These are phyloP conservation scores for Annulohypoxylon bovei DNA, from an alignment of 495 filamentous ascomycete species.

Conservation along the genomic window DNA sequence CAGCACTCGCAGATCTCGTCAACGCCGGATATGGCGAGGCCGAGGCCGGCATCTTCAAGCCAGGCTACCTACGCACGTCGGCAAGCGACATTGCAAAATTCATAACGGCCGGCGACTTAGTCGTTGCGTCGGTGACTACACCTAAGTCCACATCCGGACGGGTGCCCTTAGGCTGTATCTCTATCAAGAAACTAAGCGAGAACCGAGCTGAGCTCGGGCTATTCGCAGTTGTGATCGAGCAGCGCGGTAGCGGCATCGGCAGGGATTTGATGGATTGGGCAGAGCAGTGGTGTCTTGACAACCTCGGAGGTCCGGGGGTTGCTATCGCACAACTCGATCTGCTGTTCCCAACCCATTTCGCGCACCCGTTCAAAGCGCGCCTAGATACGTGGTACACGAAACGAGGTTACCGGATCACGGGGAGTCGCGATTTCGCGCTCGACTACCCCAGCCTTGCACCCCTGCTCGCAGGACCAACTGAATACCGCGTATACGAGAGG, in stretches of 20 bases:
- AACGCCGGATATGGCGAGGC: conserved; percentile 33
- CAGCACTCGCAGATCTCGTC: conserved; percentile 17
- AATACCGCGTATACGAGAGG: conserved; percentile 41
- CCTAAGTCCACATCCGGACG: not conserved
- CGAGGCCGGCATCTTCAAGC: conserved; percentile 40
- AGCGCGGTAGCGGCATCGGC: conserved; percentile 34
- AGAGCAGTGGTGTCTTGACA: conserved; percentile 28
- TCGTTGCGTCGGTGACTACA: conserved; percentile 16
- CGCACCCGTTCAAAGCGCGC: conserved; percentile 34
- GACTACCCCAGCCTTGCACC: conserved; percentile 28
- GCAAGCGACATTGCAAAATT: conserved; percentile 20
- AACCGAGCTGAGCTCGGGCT: conserved; percentile 32
- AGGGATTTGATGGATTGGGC: conserved; percentile 34
- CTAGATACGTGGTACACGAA: conserved; percentile 35
- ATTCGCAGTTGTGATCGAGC: conserved; percentile 24
- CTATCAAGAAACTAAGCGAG: conserved; percentile 18
- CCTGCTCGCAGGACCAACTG: conserved; percentile 33
- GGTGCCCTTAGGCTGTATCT: conserved; percentile 31
- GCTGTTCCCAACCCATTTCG: conserved; percentile 35
- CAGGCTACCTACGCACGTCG: conserved; percentile 34
- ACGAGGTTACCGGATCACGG: conserved; percentile 24
- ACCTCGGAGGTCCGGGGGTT: conserved; percentile 18
- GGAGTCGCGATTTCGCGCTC: conserved; percentile 15
- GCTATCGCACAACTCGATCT: conserved; percentile 30
- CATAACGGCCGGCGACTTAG: conserved; percentile 31